Evolutionary conservation across 2,329 filamentous ascomycete species (phyloP), one percentile per base, ranked within the genome.

Genomic region (Exophiala mesophila): DNA sequence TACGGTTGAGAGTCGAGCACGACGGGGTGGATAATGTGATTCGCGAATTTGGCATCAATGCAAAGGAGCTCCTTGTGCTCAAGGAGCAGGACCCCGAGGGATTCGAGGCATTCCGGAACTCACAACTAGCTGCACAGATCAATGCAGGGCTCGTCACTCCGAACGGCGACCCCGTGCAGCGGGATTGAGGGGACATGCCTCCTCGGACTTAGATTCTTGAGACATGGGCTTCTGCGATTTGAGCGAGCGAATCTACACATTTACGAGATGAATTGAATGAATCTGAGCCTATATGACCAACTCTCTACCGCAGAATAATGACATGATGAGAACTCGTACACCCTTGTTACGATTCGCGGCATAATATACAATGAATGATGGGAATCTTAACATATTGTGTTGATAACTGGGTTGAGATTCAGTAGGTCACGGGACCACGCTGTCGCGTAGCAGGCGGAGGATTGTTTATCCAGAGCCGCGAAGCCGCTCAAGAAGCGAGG

Each of bases 81-180:
- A 60, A 68, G 39, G 57, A 60, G 36, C 59, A 68, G 45, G 69
- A 72, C 39, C 59, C 63, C 1, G 67, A 70, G 50, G 60, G 60
- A 13, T 71, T 71, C 47, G 63, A 67, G 47, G 57, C 52, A 26
- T 69, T 70, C 47, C 65, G 63, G 39, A 60, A 69, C 45, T 67
- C 63, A 12, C 68, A 71, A 42, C 64, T 71, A 36, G 68, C 67
- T 3, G 67, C 68, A 10, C 66, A 69, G 45, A 44, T 51, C 39
- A 51, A 51, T 41, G 41, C 41, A 7, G 48, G 48, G 3, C 12
- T 45, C 16, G 39, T 48, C 15, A 21, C 34, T 33, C 21, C 24
- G 18, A 31, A 45, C 23, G 42, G 16, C 21, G 9, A 39, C 19
- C 9, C 29, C n/a, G 29, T 31, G 29, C 29, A 31, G 5, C n/a